A percentile compares a stretch with the other conserved stretches of the same genome.
Evolutionary conservation across 2,329 filamentous ascomycete species (phyloP).

Genomic region (Trichoderma guizhouense): DNA sequence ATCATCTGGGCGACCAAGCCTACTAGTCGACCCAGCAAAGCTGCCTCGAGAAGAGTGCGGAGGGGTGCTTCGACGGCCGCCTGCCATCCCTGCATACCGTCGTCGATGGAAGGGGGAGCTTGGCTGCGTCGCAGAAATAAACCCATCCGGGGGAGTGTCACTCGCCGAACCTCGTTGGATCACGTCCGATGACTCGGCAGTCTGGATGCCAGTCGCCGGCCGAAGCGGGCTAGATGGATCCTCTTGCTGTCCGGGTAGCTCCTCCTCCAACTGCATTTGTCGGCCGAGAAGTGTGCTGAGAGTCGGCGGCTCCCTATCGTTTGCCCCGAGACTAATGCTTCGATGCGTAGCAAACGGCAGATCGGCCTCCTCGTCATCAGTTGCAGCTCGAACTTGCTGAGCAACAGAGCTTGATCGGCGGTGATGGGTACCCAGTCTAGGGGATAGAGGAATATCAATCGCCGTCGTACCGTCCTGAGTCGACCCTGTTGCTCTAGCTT

Average conservation of each 20-base stretch:
- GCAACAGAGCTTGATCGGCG: conserved; percentile 68
- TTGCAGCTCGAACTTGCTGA: conserved; percentile 54
- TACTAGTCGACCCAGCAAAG: conserved; percentile 39
- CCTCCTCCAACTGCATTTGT: conserved; percentile 36
- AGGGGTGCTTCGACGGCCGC: conserved; percentile 41
- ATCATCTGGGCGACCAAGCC: conserved; percentile 42
- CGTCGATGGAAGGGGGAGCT: conserved; percentile 47
- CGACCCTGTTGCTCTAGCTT: conserved; percentile 29
- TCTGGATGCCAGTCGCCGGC: conserved; percentile 42
- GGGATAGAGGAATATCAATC: conserved; percentile 72
- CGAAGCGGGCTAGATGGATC: conserved; percentile 32
- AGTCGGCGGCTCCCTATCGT: conserved; percentile 61
- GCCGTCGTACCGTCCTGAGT: conserved; percentile 57
- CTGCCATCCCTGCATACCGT: conserved; percentile 44
- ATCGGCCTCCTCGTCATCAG: conserved; percentile 60
- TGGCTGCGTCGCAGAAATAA: conserved; percentile 39
- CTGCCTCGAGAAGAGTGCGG: conserved; percentile 46
- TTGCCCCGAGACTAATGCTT: conserved; percentile 65
- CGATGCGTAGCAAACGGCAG: conserved; percentile 60
- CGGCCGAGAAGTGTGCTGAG: conserved; percentile 59
- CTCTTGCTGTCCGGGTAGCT: conserved; percentile 22
- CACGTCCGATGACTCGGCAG: conserved; percentile 37
- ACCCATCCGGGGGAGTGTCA: conserved; percentile 44
- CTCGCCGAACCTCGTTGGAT: conserved; percentile 44
- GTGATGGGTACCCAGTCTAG: conserved; percentile 53